phyloP scores from a whole-genome alignment of 2,329 filamentous ascomycete species.

The Ustilaginoidea virens region DNA sequence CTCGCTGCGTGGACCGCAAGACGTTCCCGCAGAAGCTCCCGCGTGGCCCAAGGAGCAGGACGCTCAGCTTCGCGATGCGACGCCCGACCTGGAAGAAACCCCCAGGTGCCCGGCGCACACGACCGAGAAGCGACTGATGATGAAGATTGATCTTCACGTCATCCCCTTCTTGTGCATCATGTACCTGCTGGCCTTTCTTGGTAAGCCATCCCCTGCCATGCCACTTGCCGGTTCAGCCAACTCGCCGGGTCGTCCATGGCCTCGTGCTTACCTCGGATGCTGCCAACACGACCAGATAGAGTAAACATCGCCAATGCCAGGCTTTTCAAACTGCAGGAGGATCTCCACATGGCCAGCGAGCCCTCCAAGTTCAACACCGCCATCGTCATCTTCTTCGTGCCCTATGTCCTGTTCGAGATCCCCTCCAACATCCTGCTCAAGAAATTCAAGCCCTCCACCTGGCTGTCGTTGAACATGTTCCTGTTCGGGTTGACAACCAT shows the following conservation, averaged over 20 bases:
- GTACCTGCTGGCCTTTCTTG: conserved; percentile 55
- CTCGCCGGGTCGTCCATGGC: neutral
- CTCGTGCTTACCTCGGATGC: neutral
- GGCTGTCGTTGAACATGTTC: conserved; percentile 74
- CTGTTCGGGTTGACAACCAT: conserved; percentile 63
- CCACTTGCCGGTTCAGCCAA: neutral
- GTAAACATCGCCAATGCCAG: conserved; percentile 71
- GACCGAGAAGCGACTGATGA: conserved; percentile 48
- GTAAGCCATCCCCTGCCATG: conserved; percentile 11
- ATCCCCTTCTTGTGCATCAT: conserved; percentile 59
- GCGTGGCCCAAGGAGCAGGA: neutral
- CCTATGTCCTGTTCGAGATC: conserved; percentile 59
- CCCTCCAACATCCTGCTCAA: conserved; percentile 55
- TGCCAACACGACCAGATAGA: conserved; percentile 26
- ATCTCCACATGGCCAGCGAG: conserved; percentile 37
- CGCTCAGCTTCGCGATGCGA: neutral
- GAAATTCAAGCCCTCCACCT: conserved; percentile 43
- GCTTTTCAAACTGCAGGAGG: conserved; percentile 46
- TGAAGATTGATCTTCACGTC: conserved; percentile 55
- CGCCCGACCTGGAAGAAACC: conserved; percentile 2
- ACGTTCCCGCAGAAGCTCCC: conserved; percentile 1
- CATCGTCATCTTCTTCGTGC: conserved; percentile 68
- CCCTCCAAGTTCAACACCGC: conserved; percentile 55
- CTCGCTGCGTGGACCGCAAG: conserved; percentile 6
- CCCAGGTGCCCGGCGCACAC: conserved; percentile 33